A percentile compares a stretch with the other conserved stretches of the same genome.
phyloP scores from a whole-genome alignment of 768 basidiomycete genomes.

The Arthromyces matolae region DNA sequence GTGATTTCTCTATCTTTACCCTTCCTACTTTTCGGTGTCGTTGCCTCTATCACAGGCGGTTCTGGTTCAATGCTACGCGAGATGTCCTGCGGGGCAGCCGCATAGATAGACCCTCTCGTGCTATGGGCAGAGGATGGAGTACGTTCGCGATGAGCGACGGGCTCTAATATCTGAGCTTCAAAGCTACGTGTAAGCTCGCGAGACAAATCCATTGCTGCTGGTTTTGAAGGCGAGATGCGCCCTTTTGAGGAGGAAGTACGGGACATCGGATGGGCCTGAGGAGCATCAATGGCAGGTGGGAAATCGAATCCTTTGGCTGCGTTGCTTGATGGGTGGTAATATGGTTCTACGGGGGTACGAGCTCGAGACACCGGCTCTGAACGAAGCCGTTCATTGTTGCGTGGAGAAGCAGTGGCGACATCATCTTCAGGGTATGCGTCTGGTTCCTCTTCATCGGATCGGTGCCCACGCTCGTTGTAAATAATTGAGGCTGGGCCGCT shows the following conservation, averaged over 20 bases:
- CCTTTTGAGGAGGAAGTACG: conserved; percentile 11
- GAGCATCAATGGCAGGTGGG: conserved; percentile 5
- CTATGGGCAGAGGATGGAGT: conserved; percentile 12
- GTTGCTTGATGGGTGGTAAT: conserved; percentile 15
- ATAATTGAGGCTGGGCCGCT: conserved; percentile 80
- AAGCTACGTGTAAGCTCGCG: conserved; percentile 17
- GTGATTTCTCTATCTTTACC: conserved; percentile 25
- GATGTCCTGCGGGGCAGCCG: conserved; percentile 16
- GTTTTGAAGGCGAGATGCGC: conserved; percentile 12
- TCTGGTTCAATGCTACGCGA: conserved; percentile 18
- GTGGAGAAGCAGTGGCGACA: conserved; percentile 31
- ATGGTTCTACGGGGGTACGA: conserved; percentile 38
- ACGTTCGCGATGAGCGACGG: not conserved
- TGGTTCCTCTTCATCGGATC: conserved; percentile 69
- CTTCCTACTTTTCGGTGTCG: conserved; percentile 14
- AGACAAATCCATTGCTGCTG: conserved; percentile 12
- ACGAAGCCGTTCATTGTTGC: conserved; percentile 35
- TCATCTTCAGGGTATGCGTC: conserved; percentile 69
- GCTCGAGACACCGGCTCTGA: conserved; percentile 51
- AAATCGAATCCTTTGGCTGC: conserved; percentile 23
- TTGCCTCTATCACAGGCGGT: conserved; percentile 4
- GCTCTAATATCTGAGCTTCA: conserved; percentile 12
- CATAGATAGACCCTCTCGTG: conserved; percentile 11
- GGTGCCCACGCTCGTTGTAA: conserved; percentile 75
- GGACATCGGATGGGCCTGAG: conserved; percentile 9